These are phyloP conservation scores for Thelonectria olida DNA, from an alignment of 2,329 filamentous ascomycete species.

Conservation along the genomic window DNA sequence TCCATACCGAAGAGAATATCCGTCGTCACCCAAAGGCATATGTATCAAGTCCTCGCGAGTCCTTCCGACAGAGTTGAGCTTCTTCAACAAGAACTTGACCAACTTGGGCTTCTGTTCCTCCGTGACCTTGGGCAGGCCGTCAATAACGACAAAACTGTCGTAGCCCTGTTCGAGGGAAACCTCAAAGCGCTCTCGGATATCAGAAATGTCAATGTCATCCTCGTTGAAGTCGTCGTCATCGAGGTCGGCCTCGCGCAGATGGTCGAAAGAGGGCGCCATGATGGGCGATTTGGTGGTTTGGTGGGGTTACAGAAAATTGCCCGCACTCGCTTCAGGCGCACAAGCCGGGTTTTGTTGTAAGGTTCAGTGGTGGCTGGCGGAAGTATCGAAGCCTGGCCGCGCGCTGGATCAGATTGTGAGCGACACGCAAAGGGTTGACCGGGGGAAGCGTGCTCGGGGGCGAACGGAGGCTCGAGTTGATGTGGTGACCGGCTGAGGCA, in stretches of 20 bases:
- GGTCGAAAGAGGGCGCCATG: constrained; percentile 92
- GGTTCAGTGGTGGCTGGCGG: constrained; percentile 15
- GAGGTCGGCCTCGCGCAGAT: constrained; percentile 89
- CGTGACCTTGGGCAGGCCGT: constrained; percentile 88
- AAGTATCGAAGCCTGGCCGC: constrained; percentile 30
- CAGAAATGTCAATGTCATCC: constrained; percentile 93
- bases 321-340: constrained; percentile 44
- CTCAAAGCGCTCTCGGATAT: constrained; percentile 93
- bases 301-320: constrained; percentile 49
- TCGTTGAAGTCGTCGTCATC: constrained; percentile 87
- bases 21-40: constrained; percentile 92
- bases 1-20: constrained; percentile 84
- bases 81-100: constrained; percentile 94
- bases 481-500: constrained; percentile 39
- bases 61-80: constrained; percentile 85
- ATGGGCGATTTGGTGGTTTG: constrained; percentile 54
- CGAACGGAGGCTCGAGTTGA: constrained; percentile 41
- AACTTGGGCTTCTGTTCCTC: constrained; percentile 94
- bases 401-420: constrained; percentile 31
- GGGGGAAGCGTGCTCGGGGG: constrained; percentile 35
- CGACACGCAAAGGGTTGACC: constrained; percentile 35
- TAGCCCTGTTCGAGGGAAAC: constrained; percentile 95
- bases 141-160: constrained; percentile 95
- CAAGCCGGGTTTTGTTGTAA: constrained; percentile 27
- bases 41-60: constrained; percentile 87